Base-by-base conservation (phyloP, 345 rosid species). In the Salix exigua region DNA sequence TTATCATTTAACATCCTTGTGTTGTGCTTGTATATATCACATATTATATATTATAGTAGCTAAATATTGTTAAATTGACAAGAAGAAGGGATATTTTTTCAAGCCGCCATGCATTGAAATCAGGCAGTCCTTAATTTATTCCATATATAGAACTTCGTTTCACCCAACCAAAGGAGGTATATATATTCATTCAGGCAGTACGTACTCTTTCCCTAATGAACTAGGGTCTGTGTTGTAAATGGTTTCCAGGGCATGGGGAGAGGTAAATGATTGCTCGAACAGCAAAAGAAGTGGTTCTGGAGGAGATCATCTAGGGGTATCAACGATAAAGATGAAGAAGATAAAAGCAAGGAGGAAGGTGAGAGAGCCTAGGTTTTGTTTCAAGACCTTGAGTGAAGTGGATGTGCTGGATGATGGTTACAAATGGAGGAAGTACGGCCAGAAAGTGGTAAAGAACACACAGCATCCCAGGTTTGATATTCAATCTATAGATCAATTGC, bases 381-480 rank as follows among this genome's bases (percentile, higher is more conserved):
- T 96, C 90, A 93, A 96, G 92, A 96, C 99, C 68, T 84, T 93
- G 84, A 96, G 98, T 77, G 98, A 96, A 5, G 86, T 96, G 37
- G 99, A 96, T 88, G 97, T 96, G 44, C 82, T 96, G 70, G 98
- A 96, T 78, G 99, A 96, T 83, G 99, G 99, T 31, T 96, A 96
- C 80, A 87, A 94, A 80, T 96, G 99, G 99, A 86, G 99, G 70
- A 96, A 96, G 84, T 96, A 96, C 81, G 99, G 99, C 73, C 99
- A 96, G 91, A 96, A 96, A 83, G 99, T 96, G 73, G 99, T 92
- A 28, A 96, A 96, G 88, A 93, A 96, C 89, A 96, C 99, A 17
- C 94, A 87, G 82, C 98, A 96, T 85, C 99, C 99, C 84, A 96
- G 99, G 99, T 95, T 68, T 64, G 62, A 35, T 3, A 23, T 31